Evolutionary conservation across 371 early-diverging fungal genomes (phyloP).

Genomic region (Syncephalastrum sp.): DNA sequence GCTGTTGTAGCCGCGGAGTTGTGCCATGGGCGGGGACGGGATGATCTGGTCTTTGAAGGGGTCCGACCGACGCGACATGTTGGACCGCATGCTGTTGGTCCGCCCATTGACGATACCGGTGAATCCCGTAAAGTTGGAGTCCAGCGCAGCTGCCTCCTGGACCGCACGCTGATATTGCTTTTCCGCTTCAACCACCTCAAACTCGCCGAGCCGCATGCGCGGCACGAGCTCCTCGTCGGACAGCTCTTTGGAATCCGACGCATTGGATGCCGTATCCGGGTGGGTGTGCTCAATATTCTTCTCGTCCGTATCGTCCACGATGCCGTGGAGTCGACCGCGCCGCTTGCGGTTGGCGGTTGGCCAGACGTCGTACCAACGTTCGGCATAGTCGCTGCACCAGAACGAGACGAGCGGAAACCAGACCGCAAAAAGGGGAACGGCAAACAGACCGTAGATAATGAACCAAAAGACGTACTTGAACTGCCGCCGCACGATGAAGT

Average conservation of each 20-base stretch:
- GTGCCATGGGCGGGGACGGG: conserved; percentile 29
- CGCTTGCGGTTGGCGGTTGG: conserved; percentile 14
- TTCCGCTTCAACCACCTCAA: conserved; percentile 33
- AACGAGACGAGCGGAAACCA: conserved; percentile 44
- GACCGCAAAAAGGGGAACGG: conserved; percentile 38
- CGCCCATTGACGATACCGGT: conserved; percentile 26
- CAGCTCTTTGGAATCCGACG: conserved; percentile 13
- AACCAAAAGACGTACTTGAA: conserved; percentile 50
- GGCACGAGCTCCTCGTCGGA: conserved; percentile 16
- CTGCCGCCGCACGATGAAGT: conserved; percentile 37
- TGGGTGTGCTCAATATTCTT: not conserved
- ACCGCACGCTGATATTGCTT: conserved; percentile 24
- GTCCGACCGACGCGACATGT: conserved; percentile 1
- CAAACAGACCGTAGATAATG: conserved; percentile 34
- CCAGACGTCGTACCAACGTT: conserved; percentile 49
- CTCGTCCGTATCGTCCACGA: conserved; percentile 23
- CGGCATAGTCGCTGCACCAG: conserved; percentile 39
- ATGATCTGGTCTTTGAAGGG: conserved; percentile 6
- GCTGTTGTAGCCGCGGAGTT: conserved; percentile 24
- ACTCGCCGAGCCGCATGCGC: conserved; percentile 36
- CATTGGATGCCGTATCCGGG: conserved; percentile 1
- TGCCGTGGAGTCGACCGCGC: conserved; percentile 33
- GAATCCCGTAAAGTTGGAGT: conserved; percentile 45
- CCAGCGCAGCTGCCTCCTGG: conserved; percentile 44
- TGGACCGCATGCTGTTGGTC: conserved; percentile 5